Base-by-base conservation (phyloP, 169 alveolate species). In the Cryptosporidium ryanae region DNA sequence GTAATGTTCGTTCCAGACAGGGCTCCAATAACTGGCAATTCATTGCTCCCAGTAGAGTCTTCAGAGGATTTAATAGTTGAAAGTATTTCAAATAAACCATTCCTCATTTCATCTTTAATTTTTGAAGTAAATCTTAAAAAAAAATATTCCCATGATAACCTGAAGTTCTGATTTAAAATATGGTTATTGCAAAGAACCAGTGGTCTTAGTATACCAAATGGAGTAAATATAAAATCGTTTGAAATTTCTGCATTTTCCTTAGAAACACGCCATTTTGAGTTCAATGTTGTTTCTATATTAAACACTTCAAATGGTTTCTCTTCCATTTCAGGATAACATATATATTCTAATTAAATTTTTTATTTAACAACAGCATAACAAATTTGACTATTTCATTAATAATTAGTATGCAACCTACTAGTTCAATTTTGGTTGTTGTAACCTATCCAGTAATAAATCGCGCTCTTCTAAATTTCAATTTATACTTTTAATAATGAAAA, bases 61-160 rank as follows among this genome's bases (percentile, higher is more conserved):
- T 23, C 21, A n/a, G 34, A 23, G 18, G 87, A 76, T 2, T 31
- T 21, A 23, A 76, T 76, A 8, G 17, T 59, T 21, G 34, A 48
- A 21, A 76, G 87, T 57, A 76, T 76, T n/a, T 76, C 65, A 8
- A 5, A 2, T 25, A 76, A 8, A 8, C 87, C 87, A 61, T 55
- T 25, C 1, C 15, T 76, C 87, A 76, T 76, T 25, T 76, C 76
- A 13, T 23, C 50, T 18, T 13, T 27, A 34, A 76, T 8, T 25
- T 29, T 29, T 10, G 43, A 13, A 23, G 59, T 18, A 32, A 76
- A 76, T 59, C 29, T 76, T 3, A 27, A 6, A 38, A 76, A 59
- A 61, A 76, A 76, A 12, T 44, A 59, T 46, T 76, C 44, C 87
- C 87, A 76, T 1, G 71, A n/a, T 43, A 43, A n/a, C 2, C 38